Evolutionary conservation across 495 filamentous ascomycete species (phyloP), one percentile per base, ranked within the genome.

Genomic region (Aspergillus sparsus): DNA sequence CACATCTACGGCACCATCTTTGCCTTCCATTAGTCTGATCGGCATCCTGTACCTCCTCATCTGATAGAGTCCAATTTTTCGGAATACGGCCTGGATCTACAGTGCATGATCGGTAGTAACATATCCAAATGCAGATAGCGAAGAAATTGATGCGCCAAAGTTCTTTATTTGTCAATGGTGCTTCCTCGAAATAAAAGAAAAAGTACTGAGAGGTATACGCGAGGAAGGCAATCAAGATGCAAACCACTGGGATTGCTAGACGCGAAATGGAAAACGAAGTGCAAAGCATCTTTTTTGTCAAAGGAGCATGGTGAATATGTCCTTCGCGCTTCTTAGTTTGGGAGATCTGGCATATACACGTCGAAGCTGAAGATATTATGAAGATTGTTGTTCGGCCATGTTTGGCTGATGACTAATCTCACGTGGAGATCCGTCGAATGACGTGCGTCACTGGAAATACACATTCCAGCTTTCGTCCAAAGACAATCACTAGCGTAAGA

Each of bases 1-100:
- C 77, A 69, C 94, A 98, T 73, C 90, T 96, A 66, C 85, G 87
- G 72, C 94, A 98, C 91, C 91, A 97, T 62, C 85, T 69, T 63
- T 76, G 71, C 61, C 77, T 61, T 37, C 68, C 64, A 57, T 54
- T 57, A 12, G 65, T 44, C 31, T 60, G 34, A 59, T 73, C 65
- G 58, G 73, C 55, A 57, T 73, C 57, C 65, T 67, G 58, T 54
- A 65, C 54, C 35, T 64, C 67, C 45, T 64, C 55, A 52, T 67
- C 56, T 35, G 60, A 57, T n/a, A 64, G 58, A 12, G 66, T 62
- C 69, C 61, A 71, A 5, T 60, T 56, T 32, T 69, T 68, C 33
- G 74, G 71, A 2, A 77, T 65, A 12, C 73, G 79, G 9, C 94
- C 94, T 0, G 94, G 90, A 66, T 96, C 82, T 65, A 89, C 87